phyloP scores from a whole-genome alignment of 331 rosid genomes.

The Dryas integrifolia region DNA sequence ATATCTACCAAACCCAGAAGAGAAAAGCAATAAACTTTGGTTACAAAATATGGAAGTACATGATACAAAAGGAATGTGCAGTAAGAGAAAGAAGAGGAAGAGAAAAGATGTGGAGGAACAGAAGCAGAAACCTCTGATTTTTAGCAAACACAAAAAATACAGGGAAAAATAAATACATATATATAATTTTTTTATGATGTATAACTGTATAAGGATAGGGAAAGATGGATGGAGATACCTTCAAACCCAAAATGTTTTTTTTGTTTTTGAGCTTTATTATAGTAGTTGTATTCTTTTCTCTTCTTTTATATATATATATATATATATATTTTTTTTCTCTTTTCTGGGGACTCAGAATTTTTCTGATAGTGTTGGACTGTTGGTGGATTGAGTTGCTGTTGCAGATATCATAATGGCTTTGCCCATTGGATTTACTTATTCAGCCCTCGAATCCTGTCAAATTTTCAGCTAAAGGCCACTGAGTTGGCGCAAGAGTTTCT shows the following conservation, averaged over 20 bases:
- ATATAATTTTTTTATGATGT: slow-evolving; percentile 20
- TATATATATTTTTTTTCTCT: background rate
- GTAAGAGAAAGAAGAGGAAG: slow-evolving; percentile 25
- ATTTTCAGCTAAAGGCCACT: slow-evolving; percentile 23
- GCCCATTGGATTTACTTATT: slow-evolving; percentile 20
- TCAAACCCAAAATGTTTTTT: slow-evolving; percentile 29
- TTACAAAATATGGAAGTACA: slow-evolving; percentile 18
- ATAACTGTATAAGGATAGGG: slow-evolving; percentile 31
- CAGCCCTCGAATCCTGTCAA: slow-evolving; percentile 30
- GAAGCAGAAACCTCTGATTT: slow-evolving; percentile 38
- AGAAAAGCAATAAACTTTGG: slow-evolving; percentile 29
- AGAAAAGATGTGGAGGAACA: slow-evolving; percentile 36
- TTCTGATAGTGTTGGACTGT: slow-evolving; percentile 33
- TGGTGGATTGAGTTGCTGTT: slow-evolving; percentile 38
- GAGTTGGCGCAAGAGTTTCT: background rate
- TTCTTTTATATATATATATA: background rate
- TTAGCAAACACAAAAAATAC: slow-evolving; percentile 28
- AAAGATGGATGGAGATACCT: slow-evolving; percentile 38
- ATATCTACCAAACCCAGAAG: slow-evolving; percentile 32
- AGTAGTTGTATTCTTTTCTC: slow-evolving; percentile 1
- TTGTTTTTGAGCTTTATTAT: slow-evolving; percentile 24
- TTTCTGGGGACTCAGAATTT: slow-evolving; percentile 12
- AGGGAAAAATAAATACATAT: slow-evolving; percentile 14
- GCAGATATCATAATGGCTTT: slow-evolving; percentile 43
- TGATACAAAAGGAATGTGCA: slow-evolving; percentile 26